Base-by-base conservation (phyloP, 768 basidiomycete genomes). In the Tulasnella sp. region DNA sequence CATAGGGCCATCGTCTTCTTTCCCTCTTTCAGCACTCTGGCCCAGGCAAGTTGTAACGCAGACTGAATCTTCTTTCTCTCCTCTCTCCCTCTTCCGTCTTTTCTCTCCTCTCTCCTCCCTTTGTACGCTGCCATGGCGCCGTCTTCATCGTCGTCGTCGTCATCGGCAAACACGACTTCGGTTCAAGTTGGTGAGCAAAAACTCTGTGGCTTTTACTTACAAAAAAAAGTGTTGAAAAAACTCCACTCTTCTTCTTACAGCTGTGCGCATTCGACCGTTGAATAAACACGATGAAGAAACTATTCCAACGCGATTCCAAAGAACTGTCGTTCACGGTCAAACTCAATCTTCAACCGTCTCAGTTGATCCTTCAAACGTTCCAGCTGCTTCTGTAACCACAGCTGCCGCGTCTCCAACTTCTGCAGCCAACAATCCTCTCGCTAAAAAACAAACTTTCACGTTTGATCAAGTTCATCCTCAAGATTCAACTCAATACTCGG, bases 391-490 rank as follows among this genome's bases (percentile, higher is more conserved):
- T 33, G 60, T 74, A 41, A 64, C 71, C 20, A 63, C 78, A 33
- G 74, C 77, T 37, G 70, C 76, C 51, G 66, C 74, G 39, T 64
- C 77, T 16, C 57, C 61, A 25, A 44, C 65, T 24, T 69, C 72
- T 22, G 63, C 67, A 37, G 66, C 69, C 56, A 65, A 74, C 37
- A 51, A 51, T 27, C 33, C 48, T 25, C 71, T 70, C 39, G 69
- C 71, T 52, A 90, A 89, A 73, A 87, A 85, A 65, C 83, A 91
- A 61, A 64, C 70, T 49, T 99, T 95, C 65, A 78, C 78, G 45
- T 99, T 93, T 64, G 95, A 99, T 72, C 84, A 91, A 58, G 93
- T 99, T 37, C 81, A 95, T 61, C 73, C 78, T 2, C 90, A 86
- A n/a, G 70, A 77, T 25, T 79, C 85, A 31, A 83, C 80, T 0